Base-by-base conservation (phyloP, 1,139 yeast genomes). In the Meyerozyma guilliermondii region DNA sequence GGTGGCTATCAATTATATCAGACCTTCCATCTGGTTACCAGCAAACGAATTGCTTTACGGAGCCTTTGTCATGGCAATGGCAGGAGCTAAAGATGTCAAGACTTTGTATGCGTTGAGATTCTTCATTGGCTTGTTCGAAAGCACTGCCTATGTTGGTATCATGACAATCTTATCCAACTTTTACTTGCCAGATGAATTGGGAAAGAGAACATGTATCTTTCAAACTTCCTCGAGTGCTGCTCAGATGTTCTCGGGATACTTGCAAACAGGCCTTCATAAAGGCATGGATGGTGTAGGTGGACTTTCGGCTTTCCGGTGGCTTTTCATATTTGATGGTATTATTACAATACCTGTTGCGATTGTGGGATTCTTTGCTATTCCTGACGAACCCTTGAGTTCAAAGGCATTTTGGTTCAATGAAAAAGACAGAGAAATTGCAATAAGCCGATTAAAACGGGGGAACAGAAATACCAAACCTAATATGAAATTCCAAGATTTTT, bases 211-310 rank as follows among this genome's bases (percentile, higher is more conserved):
- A 9, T 56, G 58, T 11, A 46, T 56, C 11, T 56, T 46, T 42
- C 53, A 54, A 38, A 46, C 50, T 38, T 55, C 58, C 5, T 52
- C 55, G 1, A 56, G 53, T 39, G 43, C 47, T 16, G 54, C 53
- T 11, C 45, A 51, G 33, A 50, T 52, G 50, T 47, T 47, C 20
- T 51, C 50, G 5, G 48, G 50, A 4, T 43, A 40, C 31, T 40
- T 47, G 36, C 48, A 44, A 39, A 47, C 48, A 5, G 42, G 46
- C 22, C 44, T 46, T 14, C 43, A 43, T 23, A 24, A 34, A 11
- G 42, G 41, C 24, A 39, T 49, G 31, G 38, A 43, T 31, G 50
- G 51, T 3, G 39, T 35, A 1, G 38, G 34, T 2, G 50, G 49
- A 6, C 23, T 47, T 11, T 42, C 42, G 8, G 50, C 50, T 2